These are phyloP conservation scores for Onygenales sp. DNA, from an alignment of 2,329 filamentous ascomycete species.

Conservation along the genomic window DNA sequence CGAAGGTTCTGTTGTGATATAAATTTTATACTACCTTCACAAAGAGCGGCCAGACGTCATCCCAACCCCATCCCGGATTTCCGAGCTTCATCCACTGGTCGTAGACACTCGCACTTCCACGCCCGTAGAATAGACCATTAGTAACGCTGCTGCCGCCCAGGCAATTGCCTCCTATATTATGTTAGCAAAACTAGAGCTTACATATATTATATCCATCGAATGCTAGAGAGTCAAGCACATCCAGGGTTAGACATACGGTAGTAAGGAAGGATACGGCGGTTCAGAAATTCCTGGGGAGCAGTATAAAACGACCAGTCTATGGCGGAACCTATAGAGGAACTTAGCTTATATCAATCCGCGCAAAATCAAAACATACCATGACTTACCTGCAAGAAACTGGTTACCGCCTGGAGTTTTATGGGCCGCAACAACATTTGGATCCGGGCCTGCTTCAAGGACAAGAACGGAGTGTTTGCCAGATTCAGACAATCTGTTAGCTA, in stretches of 20 bases:
- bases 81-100: slow-evolving; percentile 11
- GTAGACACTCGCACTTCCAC: slow-evolving; percentile 10
- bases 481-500: slow-evolving; percentile 16
- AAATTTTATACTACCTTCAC: not conserved
- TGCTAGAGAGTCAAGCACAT: not conserved
- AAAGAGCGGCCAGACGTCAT: slow-evolving; percentile 7
- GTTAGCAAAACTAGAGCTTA: not conserved
- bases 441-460: slow-evolving; percentile 15
- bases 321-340: slow-evolving; percentile 10
- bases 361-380: not conserved
- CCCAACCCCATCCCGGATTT: slow-evolving; percentile 13
- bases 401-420: slow-evolving; percentile 21
- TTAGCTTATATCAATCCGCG: not conserved
- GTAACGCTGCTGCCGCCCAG: slow-evolving; percentile 11
- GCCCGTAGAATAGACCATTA: slow-evolving; percentile 11
- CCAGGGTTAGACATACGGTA: slow-evolving; percentile 3
- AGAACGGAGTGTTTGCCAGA: slow-evolving; percentile 9
- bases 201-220: not conserved
- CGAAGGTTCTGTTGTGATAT: not conserved
- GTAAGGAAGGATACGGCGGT: slow-evolving; percentile 9
- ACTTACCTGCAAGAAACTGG: slow-evolving; percentile 17
- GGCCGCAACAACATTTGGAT: slow-evolving; percentile 15
- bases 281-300: slow-evolving; percentile 5
- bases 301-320: slow-evolving; percentile 23
- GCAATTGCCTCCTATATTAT: slow-evolving; percentile 5